A percentile compares a stretch with the other conserved stretches of the same genome.
Conservation (phyloP, 164 flowering plant species). For the Stephania yunnanensis region DNA sequence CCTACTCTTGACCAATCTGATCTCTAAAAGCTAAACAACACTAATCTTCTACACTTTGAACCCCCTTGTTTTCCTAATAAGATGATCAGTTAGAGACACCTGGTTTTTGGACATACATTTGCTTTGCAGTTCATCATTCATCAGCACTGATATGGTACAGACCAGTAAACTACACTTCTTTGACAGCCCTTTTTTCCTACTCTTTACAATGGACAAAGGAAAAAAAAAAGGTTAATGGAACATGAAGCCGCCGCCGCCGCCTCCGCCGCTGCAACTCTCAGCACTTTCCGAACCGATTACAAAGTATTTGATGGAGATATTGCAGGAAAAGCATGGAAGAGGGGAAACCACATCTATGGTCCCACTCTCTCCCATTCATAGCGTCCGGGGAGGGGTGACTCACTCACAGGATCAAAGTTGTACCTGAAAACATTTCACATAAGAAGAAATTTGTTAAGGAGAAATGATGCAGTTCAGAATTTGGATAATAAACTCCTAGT, state of each 20-base stretch:
- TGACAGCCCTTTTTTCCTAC: constrained; percentile 28
- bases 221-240: constrained; percentile 37
- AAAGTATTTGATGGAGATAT: constrained; percentile 13
- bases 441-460: not conserved
- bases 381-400: constrained; percentile 72
- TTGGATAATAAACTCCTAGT: no score
- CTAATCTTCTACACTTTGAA: constrained; percentile 7
- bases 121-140: constrained; percentile 14
- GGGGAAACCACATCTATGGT: constrained; percentile 22
- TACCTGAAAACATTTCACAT: constrained; percentile 47
- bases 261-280: constrained; percentile 23
- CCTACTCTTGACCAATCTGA: constrained; percentile 20
- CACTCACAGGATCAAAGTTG: constrained; percentile 69
- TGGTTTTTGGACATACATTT: constrained; percentile 31
- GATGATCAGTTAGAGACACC: constrained; percentile 47
- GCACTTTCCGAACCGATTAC: no score
- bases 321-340: constrained; percentile 28
- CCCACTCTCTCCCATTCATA: constrained; percentile 67
- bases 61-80: constrained; percentile 10
- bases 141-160: constrained; percentile 57
- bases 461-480: not conserved
- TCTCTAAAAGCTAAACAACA: constrained; percentile 19
- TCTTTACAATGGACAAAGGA: constrained; percentile 30
- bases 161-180: constrained; percentile 45
- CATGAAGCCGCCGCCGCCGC: constrained; percentile 27